phyloP scores from a whole-genome alignment of 2,329 filamentous ascomycete genomes.

The Penicillium sp. region DNA sequence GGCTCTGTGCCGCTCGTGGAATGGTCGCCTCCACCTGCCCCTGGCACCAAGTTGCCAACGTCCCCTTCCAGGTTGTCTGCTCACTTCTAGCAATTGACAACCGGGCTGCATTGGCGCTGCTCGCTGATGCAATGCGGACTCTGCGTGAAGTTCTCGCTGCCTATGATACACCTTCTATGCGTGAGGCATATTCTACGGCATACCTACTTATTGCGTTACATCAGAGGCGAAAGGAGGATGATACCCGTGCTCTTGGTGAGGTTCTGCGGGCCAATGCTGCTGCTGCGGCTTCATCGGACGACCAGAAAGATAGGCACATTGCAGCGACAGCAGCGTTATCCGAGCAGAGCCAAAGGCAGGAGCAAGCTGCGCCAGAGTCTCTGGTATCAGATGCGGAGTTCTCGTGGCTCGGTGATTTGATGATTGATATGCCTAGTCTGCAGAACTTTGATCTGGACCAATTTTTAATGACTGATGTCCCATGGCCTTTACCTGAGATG shows the following conservation, averaged over 20 bases:
- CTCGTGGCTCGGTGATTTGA: constrained; percentile 45
- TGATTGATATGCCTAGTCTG: constrained; percentile 46
- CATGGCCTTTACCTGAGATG: constrained; percentile 28
- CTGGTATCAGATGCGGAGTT: constrained; percentile 35
- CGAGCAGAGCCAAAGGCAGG: background rate
- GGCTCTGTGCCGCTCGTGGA: constrained; percentile 47
- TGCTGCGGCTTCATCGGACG: constrained; percentile 19
- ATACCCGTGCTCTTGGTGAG: constrained; percentile 37
- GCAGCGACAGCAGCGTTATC: background rate
- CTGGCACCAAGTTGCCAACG: constrained; percentile 61
- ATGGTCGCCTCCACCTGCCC: constrained; percentile 48
- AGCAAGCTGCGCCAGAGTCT: constrained; percentile 13
- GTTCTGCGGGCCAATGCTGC: constrained; percentile 38
- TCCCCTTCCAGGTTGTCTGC: constrained; percentile 59
- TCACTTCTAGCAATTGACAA: constrained; percentile 56
- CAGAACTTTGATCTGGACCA: constrained; percentile 47
- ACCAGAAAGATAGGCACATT: background rate
- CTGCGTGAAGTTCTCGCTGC: constrained; percentile 42
- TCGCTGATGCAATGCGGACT: constrained; percentile 52
- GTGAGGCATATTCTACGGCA: constrained; percentile 55
- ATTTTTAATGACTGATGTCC: constrained; percentile 35
- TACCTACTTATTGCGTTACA: constrained; percentile 54
- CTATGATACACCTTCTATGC: constrained; percentile 50
- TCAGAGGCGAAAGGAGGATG: constrained; percentile 50
- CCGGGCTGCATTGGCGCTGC: constrained; percentile 46